A percentile compares a stretch with the other conserved stretches of the same genome.
These are phyloP conservation scores for Trichoderma endophyticum DNA, from an alignment of 2,329 filamentous ascomycete species.

Conservation along the genomic window DNA sequence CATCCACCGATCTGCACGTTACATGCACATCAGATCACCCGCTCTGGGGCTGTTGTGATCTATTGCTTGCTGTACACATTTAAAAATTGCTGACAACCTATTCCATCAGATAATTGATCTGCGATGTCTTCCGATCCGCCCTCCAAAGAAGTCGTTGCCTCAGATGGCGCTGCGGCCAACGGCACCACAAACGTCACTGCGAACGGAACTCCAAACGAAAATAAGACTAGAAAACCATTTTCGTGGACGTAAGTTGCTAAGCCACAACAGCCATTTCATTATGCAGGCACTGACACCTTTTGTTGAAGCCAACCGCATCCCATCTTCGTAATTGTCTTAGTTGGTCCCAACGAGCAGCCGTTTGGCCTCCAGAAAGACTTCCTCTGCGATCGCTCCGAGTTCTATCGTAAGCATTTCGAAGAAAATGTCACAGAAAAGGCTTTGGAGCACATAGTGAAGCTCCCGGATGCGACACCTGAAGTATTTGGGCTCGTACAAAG, in stretches of 20 bases:
- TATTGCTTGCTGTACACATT: too few relatives aligned
- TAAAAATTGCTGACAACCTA: not conserved
- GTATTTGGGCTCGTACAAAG: constrained; percentile 55
- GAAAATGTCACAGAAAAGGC: constrained; percentile 33
- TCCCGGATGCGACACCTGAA: constrained; percentile 47
- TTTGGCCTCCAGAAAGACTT: constrained; percentile 60
- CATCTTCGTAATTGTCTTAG: constrained; percentile 53
- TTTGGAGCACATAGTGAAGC: constrained; percentile 49
- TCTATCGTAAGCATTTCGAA: constrained; percentile 47
- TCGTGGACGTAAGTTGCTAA: constrained; percentile 38
- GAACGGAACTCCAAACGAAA: not conserved
- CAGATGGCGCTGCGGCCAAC: not conserved
- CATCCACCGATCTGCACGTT: not conserved
- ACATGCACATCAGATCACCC: not conserved
- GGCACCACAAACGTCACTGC: not conserved
- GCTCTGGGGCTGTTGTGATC: not conserved
- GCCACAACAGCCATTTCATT: not conserved
- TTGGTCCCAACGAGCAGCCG: constrained; percentile 50
- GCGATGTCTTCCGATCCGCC: not conserved
- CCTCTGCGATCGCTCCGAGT: constrained; percentile 49
- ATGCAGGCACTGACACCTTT: not conserved
- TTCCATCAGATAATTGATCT: not conserved
- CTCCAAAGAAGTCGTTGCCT: not conserved
- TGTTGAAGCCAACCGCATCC: constrained; percentile 47
- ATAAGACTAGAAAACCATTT: constrained; percentile 22